A percentile compares a stretch with the other conserved stretches of the same genome.
Evolutionary conservation across 805 yeast genomes (phyloP).

Genomic region (Ogataea naganishii): DNA sequence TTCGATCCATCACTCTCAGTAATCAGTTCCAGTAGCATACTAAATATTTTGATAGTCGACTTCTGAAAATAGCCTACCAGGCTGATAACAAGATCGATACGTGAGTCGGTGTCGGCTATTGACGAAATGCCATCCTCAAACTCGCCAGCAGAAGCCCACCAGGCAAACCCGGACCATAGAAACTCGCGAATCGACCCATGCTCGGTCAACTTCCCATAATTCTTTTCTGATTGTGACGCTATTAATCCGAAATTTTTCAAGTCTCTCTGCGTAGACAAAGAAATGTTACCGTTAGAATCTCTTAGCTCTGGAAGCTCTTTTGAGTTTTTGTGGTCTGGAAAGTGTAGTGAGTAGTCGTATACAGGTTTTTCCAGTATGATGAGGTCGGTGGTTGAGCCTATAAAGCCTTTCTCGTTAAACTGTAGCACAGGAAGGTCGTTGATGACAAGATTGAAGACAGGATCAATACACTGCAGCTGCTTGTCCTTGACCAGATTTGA

Average conservation of each 20-base stretch:
- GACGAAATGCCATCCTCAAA: slow-evolving; percentile 21
- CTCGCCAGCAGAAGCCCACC: slow-evolving; percentile 89
- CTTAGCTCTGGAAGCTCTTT: not conserved
- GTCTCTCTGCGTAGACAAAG: slow-evolving; percentile 28
- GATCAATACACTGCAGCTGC: slow-evolving; percentile 27
- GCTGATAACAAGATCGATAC: slow-evolving; percentile 8
- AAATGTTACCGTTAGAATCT: not conserved
- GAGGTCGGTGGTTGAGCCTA: slow-evolving; percentile 63
- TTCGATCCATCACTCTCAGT: slow-evolving; percentile 16
- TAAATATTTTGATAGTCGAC: slow-evolving; percentile 34
- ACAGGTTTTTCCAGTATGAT: slow-evolving; percentile 46
- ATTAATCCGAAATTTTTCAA: slow-evolving; percentile 25
- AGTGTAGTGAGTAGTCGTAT: slow-evolving; percentile 36
- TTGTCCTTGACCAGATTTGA: slow-evolving; percentile 13
- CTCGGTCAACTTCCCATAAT: slow-evolving; percentile 23
- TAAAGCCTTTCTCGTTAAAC: slow-evolving; percentile 26
- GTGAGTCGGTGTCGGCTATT: slow-evolving; percentile 1
- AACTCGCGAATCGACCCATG: slow-evolving; percentile 48
- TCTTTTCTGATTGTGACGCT: slow-evolving; percentile 6
- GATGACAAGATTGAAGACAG: slow-evolving; percentile 57
- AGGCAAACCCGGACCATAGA: slow-evolving; percentile 61
- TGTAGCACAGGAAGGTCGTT: slow-evolving; percentile 39
- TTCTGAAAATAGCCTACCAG: slow-evolving; percentile 45
- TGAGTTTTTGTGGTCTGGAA: slow-evolving; percentile 8
- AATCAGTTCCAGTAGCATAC: slow-evolving; percentile 27